Percentiles rank a stretch among this genome's conserved stretches.
Evolutionary conservation across 179 eudicot genomes (phyloP).

Genomic region (Sideroxylon spinosum): DNA sequence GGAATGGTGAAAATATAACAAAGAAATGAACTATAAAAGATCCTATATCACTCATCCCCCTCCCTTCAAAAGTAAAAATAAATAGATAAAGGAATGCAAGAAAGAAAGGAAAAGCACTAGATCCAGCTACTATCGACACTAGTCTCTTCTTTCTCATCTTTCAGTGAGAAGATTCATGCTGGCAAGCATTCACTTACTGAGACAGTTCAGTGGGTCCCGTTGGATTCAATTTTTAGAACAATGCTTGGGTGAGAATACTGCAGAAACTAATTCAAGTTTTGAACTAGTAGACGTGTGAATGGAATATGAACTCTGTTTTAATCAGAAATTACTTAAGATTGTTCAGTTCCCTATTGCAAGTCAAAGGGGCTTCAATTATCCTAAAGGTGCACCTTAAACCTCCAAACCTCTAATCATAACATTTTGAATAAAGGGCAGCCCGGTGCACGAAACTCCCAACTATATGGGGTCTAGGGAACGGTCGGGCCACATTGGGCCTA

Average conservation of each 20-base stretch:
- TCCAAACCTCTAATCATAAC: background rate
- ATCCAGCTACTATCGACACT: background rate
- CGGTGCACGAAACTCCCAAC: too few relatives aligned
- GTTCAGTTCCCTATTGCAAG: background rate
- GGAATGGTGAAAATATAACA: background rate
- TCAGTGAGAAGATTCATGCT: background rate
- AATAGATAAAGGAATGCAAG: too few relatives aligned
- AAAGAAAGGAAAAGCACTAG: too few relatives aligned
- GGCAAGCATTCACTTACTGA: background rate
- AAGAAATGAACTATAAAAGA: too few relatives aligned
- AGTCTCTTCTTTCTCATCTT: conserved; percentile 8
- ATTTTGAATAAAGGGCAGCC: too few relatives aligned
- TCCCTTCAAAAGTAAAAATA: too few relatives aligned
- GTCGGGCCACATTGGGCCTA: too few relatives aligned
- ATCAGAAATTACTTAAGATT: background rate
- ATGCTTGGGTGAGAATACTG: background rate
- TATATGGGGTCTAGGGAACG: too few relatives aligned
- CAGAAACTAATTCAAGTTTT: background rate
- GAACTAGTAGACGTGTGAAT: background rate
- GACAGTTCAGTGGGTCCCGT: background rate
- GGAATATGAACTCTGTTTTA: background rate
- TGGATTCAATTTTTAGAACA: background rate
- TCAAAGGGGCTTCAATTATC: conserved; percentile 3
- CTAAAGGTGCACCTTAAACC: background rate
- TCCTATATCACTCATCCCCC: too few relatives aligned